These are phyloP conservation scores for Hydnum rufescens DNA, from an alignment of 768 basidiomycete genomes.

Conservation along the genomic window DNA sequence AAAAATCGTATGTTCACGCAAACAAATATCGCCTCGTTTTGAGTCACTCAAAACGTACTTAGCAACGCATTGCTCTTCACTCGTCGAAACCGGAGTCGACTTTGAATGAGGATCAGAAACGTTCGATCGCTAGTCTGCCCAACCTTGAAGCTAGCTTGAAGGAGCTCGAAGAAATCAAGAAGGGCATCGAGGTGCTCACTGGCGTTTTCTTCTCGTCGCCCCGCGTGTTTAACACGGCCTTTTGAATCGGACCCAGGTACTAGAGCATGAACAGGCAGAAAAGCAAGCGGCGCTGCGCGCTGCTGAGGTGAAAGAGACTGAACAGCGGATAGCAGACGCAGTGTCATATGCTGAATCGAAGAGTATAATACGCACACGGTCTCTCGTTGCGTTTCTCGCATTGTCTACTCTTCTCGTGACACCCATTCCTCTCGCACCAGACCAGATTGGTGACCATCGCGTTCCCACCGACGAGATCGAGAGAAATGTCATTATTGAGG, in stretches of 20 bases:
- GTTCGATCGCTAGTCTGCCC: conserved; percentile 52
- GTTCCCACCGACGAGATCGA: conserved; percentile 26
- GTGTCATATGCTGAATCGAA: background rate
- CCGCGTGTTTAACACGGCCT: conserved; percentile 1
- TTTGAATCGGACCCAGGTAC: background rate
- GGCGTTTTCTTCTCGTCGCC: background rate
- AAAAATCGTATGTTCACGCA: conserved; percentile 58
- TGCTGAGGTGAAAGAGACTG: background rate
- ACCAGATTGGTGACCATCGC: background rate
- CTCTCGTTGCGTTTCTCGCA: conserved; percentile 7
- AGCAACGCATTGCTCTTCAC: conserved; percentile 62
- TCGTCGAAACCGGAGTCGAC: conserved; percentile 44
- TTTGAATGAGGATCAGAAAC: conserved; percentile 77
- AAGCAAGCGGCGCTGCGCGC: conserved; percentile 3
- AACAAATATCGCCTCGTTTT: conserved; percentile 3
- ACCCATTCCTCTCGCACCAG: background rate
- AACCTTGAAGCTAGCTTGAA: conserved; percentile 58
- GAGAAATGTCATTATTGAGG: conserved; percentile 32
- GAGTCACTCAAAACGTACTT: conserved; percentile 1
- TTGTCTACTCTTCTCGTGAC: conserved; percentile 7
- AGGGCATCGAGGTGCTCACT: conserved; percentile 54
- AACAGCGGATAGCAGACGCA: background rate
- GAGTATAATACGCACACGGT: background rate
- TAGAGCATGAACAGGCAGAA: background rate
- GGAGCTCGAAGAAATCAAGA: conserved; percentile 69